Evolutionary conservation across 495 filamentous ascomycete species (phyloP).

Genomic region (Penicillium nucicola): DNA sequence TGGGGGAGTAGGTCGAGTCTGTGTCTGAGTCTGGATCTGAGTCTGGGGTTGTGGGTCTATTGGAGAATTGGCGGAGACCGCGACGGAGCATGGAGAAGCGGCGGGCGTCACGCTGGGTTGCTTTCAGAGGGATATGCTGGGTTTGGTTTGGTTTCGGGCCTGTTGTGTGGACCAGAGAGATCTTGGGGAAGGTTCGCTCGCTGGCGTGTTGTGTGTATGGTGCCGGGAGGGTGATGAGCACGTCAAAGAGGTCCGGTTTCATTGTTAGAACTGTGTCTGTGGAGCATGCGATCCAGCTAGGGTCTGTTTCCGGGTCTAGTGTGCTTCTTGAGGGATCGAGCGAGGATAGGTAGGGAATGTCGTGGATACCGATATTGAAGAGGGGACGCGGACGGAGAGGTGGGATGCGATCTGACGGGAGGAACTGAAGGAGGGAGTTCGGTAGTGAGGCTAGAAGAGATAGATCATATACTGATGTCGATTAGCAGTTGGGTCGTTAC

Average conservation of each 20-base stretch:
- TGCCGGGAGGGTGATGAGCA: conserved; percentile 76
- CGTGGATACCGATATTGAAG: conserved; percentile 88
- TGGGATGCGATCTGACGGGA: conserved; percentile 36
- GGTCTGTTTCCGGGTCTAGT: conserved; percentile 45
- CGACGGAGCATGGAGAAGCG: conserved; percentile 70
- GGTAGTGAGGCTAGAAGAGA: conserved; percentile 81
- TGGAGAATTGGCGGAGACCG: conserved; percentile 57
- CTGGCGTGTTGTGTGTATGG: conserved; percentile 53
- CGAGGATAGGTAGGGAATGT: conserved; percentile 72
- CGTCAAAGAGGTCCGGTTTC: conserved; percentile 83
- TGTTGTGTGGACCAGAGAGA: conserved; percentile 38
- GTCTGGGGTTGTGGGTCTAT: conserved; percentile 18
- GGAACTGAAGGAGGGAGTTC: conserved; percentile 62
- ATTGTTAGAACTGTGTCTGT: conserved; percentile 87
- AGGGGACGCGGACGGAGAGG: conserved; percentile 73
- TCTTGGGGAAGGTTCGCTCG: conserved; percentile 67
- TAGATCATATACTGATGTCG: conserved; percentile 76
- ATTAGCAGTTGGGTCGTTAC: conserved; percentile 6
- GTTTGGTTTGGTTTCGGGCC: conserved; percentile 23
- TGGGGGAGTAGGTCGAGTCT: conserved; percentile 46
- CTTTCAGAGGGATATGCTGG: conserved; percentile 55
- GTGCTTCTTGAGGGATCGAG: conserved; percentile 21
- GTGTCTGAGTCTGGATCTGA: conserved; percentile 32
- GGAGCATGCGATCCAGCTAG: conserved; percentile 89
- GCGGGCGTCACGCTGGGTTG: conserved; percentile 85